These are phyloP conservation scores for Bocquillonia castaneifolia DNA, from an alignment of 441 rosid genomes.

Conservation along the genomic window DNA sequence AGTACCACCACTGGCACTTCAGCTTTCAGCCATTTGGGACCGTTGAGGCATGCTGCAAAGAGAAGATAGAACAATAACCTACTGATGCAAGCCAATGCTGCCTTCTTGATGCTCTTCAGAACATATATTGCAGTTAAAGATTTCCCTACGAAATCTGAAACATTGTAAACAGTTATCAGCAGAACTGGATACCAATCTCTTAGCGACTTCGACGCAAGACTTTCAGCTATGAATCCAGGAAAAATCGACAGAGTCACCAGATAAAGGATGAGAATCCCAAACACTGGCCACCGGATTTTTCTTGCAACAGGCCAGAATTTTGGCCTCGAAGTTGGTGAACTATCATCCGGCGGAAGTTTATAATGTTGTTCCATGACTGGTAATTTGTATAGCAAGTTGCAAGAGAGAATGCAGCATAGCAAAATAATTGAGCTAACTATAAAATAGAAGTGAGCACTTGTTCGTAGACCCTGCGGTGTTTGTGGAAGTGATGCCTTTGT, in stretches of 20 bases:
- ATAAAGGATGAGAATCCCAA: slow-evolving; percentile 53
- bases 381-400: slow-evolving; percentile 62
- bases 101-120: slow-evolving; percentile 40
- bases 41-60: slow-evolving; percentile 59
- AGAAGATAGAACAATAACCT: slow-evolving; percentile 71
- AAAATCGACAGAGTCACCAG: slow-evolving; percentile 71
- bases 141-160: slow-evolving; percentile 71
- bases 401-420: slow-evolving; percentile 50
- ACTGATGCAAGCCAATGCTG: slow-evolving; percentile 54
- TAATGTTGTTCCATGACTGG: slow-evolving; percentile 61
- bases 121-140: slow-evolving; percentile 60
- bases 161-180: slow-evolving; percentile 63
- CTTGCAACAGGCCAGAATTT: slow-evolving; percentile 45
- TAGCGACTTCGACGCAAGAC: slow-evolving; percentile 47
- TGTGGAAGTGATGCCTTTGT: slow-evolving; percentile 82
- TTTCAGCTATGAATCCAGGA: slow-evolving; percentile 76
- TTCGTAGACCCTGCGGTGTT: slow-evolving; percentile 55
- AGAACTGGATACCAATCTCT: slow-evolving; percentile 76
- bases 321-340: slow-evolving; percentile 32
- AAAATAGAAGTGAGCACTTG: slow-evolving; percentile 74
- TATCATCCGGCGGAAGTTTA: slow-evolving; percentile 23
- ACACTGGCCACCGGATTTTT: slow-evolving; percentile 50
- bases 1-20: slow-evolving; percentile 53
- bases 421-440: slow-evolving; percentile 55
- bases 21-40: slow-evolving; percentile 68